Conservation (phyloP, 2,329 filamentous ascomycete genomes). For the Ophiostoma quercus region DNA sequence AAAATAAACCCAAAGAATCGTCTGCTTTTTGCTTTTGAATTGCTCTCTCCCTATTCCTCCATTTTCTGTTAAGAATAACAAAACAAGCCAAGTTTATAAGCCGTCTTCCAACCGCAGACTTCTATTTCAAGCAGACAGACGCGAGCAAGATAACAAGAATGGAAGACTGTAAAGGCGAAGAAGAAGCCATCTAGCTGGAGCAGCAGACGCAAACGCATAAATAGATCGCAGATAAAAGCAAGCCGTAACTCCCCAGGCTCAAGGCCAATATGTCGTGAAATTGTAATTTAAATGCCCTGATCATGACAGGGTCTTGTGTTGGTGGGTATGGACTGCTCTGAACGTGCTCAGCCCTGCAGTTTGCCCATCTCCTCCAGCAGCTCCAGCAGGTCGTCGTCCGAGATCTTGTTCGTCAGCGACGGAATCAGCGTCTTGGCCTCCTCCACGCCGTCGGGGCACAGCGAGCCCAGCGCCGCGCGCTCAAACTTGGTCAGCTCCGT, state of each 20-base stretch:
- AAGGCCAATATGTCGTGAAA: not conserved
- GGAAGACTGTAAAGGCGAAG: no score
- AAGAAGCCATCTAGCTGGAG: not conserved
- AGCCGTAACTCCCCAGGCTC: not conserved
- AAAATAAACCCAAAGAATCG: not conserved
- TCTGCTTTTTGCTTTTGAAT: not conserved
- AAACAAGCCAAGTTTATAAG: not conserved
- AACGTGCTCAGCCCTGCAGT: slow-evolving; percentile 51
- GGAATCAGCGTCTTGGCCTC: slow-evolving; percentile 96
- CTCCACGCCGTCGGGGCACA: slow-evolving; percentile 88
- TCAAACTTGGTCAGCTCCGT: slow-evolving; percentile 85
- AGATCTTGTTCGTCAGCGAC: slow-evolving; percentile 80
- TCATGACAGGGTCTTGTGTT: not conserved
- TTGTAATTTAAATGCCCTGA: not conserved
- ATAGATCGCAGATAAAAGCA: not conserved
- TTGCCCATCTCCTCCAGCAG: slow-evolving; percentile 88
- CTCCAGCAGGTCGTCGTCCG: slow-evolving; percentile 80
- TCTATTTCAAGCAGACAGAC: no score
- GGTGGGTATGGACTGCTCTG: no score
- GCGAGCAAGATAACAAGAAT: not conserved
- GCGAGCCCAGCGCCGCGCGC: slow-evolving; percentile 81
- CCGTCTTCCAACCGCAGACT: no score
- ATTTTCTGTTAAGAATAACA: not conserved
- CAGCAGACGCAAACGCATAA: not conserved
- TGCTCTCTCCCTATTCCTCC: not conserved